Conservation (phyloP, 1,284 basidiomycete species). For the Meripilus lineatus region DNA sequence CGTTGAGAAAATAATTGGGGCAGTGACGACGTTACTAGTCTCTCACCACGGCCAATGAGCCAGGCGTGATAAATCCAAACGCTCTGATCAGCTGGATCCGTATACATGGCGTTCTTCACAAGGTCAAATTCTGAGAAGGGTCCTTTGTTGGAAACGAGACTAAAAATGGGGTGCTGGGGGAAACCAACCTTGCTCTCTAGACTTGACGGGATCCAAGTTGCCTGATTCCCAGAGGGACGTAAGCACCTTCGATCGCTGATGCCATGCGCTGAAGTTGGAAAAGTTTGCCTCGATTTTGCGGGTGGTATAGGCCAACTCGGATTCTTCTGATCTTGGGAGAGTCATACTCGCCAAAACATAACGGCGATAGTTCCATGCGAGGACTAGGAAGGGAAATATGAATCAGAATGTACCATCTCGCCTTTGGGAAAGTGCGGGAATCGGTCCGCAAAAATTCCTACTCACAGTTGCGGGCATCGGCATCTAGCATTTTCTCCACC, state of each 20-base stretch:
- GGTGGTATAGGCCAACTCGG: conserved; percentile 80
- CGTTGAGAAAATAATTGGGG: neutral
- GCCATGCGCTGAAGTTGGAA: conserved; percentile 99
- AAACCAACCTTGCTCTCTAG: conserved; percentile 61
- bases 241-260: conserved; percentile 88
- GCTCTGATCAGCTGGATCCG: conserved; percentile 93
- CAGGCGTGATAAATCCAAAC: conserved; percentile 99
- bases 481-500: conserved; percentile 86
- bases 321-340: conserved; percentile 41
- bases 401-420: neutral
- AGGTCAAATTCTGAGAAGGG: conserved; percentile 77
- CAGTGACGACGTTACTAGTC: neutral
- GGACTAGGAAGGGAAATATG: conserved; percentile 48
- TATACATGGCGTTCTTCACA: conserved; percentile 92
- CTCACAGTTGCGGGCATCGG: conserved; percentile 88
- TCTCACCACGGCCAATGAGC: conserved; percentile 76
- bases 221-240: conserved; percentile 61
- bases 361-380: conserved; percentile 89
- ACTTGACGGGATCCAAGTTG: conserved; percentile 43
- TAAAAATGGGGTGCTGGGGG: neutral
- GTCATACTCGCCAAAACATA: conserved; percentile 76
- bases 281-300: conserved; percentile 93
- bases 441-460: conserved; percentile 4
- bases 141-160: conserved; percentile 1
- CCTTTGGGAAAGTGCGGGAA: neutral